These are phyloP conservation scores for Aspergillus haitiensis DNA, from an alignment of 495 filamentous ascomycete genomes.

Conservation along the genomic window DNA sequence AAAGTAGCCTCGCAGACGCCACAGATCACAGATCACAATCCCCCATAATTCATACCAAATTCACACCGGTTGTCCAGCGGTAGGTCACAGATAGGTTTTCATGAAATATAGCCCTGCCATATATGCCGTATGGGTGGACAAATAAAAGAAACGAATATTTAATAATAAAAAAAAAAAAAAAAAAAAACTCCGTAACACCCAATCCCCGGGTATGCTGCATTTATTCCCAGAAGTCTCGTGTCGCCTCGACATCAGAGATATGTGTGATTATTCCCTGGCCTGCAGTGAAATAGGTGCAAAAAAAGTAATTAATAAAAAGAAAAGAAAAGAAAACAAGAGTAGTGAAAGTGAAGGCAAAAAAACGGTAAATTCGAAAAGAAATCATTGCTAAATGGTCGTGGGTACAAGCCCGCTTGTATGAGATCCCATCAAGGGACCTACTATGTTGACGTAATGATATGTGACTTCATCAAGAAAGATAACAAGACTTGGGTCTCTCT, in stretches of 20 bases:
- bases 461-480: slow-evolving; percentile 21
- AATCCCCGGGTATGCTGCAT: slow-evolving; percentile 11
- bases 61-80: too few relatives aligned
- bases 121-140: too few relatives aligned
- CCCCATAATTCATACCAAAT: too few relatives aligned
- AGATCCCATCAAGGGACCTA: slow-evolving; percentile 24
- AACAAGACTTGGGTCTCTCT: not conserved
- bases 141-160: too few relatives aligned
- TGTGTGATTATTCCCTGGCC: slow-evolving; percentile 13
- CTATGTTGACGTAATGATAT: slow-evolving; percentile 18
- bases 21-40: too few relatives aligned
- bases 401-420: slow-evolving; percentile 25
- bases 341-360: slow-evolving; percentile 16
- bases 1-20: too few relatives aligned
- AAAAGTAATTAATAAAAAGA: slow-evolving; percentile 15
- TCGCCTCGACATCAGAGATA: slow-evolving; percentile 15
- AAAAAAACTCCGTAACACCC: not conserved
- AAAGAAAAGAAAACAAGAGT: not conserved
- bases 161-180: too few relatives aligned
- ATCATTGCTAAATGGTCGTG: slow-evolving; percentile 17
- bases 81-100: too few relatives aligned
- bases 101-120: too few relatives aligned
- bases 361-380: slow-evolving; percentile 11
- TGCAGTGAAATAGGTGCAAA: slow-evolving; percentile 12
- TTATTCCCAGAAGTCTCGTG: slow-evolving; percentile 18